Percentiles rank a stretch among this genome's conserved stretches.
These are phyloP conservation scores for Arabidopsis suecica DNA, from an alignment of 345 rosid species.

Conservation along the genomic window DNA sequence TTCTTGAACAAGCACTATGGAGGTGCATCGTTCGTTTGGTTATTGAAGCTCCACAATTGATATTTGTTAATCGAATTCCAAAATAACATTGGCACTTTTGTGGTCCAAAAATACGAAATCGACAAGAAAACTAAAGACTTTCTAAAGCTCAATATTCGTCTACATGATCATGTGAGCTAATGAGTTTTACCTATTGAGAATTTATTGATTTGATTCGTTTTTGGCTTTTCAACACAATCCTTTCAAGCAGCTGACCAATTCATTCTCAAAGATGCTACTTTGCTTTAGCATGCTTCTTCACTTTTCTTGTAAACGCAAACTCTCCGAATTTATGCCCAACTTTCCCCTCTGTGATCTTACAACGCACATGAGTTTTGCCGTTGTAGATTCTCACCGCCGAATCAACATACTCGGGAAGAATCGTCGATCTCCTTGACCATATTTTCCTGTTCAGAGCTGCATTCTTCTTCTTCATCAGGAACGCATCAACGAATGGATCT, in stretches of 20 bases:
- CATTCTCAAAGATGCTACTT: conserved; percentile 24
- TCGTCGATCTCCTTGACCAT: conserved; percentile 58
- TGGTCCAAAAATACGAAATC: conserved; percentile 6
- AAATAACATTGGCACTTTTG: conserved; percentile 1
- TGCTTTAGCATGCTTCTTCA: conserved; percentile 41
- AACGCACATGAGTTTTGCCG: conserved; percentile 50
- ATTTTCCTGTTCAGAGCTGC: conserved; percentile 51
- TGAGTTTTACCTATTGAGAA: neutral
- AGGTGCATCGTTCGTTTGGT: neutral
- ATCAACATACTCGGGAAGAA: conserved; percentile 56
- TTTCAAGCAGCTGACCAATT: conserved; percentile 4
- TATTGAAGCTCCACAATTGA: neutral
- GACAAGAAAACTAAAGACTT: conserved; percentile 8
- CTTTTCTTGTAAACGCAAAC: conserved; percentile 53
- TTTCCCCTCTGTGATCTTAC: conserved; percentile 57
- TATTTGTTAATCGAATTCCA: conserved; percentile 10
- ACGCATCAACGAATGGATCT: conserved; percentile 57
- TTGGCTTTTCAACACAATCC: conserved; percentile 2
- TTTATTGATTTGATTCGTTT: conserved; percentile 28
- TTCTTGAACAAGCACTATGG: conserved; percentile 14
- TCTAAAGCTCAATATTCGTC: conserved; percentile 13
- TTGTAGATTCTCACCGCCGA: conserved; percentile 54
- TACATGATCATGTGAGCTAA: conserved; percentile 18
- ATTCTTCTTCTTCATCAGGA: conserved; percentile 50
- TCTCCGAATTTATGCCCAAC: conserved; percentile 63